Evolutionary conservation across 495 filamentous ascomycete genomes (phyloP), one percentile per base, ranked within the genome.

Genomic region (Rusavskia elegans): DNA sequence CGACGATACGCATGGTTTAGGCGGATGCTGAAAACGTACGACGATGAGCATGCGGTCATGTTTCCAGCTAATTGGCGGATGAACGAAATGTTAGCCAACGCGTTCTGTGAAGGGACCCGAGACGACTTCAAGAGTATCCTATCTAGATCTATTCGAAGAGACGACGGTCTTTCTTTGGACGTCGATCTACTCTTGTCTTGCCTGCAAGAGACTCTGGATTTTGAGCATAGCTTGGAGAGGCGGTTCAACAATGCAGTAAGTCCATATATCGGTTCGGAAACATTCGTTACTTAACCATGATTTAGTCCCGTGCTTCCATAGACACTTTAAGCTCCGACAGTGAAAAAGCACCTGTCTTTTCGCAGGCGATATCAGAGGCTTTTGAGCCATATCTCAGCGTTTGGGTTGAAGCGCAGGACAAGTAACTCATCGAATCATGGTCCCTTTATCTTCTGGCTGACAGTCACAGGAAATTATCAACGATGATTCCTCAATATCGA

Each of bases 331-430:
- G 82, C 48, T 94, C 88, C 14, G 71, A 76, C 23, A 84, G 87
- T 51, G 90, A 97, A 32, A 75, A 77, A 57, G 71, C 80, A 3
- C 80, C 83, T 4, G 82, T 79, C 45, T 95, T 95, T 64, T 84
- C 87, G 40, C 89, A 93, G 51, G 83, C 86, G 8, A 95, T 98
- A 57, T 98, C 92, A 1, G 89, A 95, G 53, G 92, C 92, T 2
- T 98, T 98, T 55, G 92, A 97, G 63, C 92, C 92, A 10, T 97
- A 97, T 64, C 73, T 98, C 39, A 95, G 87, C 61, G 71, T 96
- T 10, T 98, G 92, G 92, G 89, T 98, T 21, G 92, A 97, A 54
- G 86, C 85, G 27, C 92, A 97, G 66, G 92, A 96, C 61, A 89
- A 83, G 71, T 73, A 66, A 44, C 60, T 54, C 20, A 21, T 30